These are phyloP conservation scores for Kappamyces sp. DNA, from an alignment of 192 early-diverging fungal genomes.

Conservation along the genomic window DNA sequence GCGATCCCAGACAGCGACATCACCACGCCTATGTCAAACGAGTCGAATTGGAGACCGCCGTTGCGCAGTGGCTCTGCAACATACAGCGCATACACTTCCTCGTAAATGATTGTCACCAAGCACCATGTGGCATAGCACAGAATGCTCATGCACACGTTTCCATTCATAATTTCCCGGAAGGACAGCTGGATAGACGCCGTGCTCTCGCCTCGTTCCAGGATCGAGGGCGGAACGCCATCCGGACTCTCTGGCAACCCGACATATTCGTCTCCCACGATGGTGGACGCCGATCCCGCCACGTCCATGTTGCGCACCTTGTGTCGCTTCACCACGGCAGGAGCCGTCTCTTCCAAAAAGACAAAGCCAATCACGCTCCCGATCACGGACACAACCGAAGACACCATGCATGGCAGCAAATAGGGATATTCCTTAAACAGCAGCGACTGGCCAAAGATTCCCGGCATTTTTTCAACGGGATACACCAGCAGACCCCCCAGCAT, in stretches of 20 bases:
- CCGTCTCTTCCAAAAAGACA: conserved; percentile 60
- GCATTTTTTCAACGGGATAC: conserved; percentile 60
- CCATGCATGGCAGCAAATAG: conserved; percentile 70
- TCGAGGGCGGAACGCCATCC: too few species aligned
- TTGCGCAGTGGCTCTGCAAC: conserved; percentile 14
- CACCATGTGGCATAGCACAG: conserved; percentile 14
- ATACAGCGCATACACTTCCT: conserved; percentile 21
- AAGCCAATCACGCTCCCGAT: conserved; percentile 53
- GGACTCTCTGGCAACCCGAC: too few species aligned
- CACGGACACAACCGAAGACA: conserved; percentile 49
- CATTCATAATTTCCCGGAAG: neutral
- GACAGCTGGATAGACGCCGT: neutral
- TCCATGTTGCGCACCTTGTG: too few species aligned
- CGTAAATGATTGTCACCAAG: conserved; percentile 15
- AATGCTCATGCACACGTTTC: conserved; percentile 1
- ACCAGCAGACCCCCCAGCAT: conserved; percentile 66
- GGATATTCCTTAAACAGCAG: conserved; percentile 58
- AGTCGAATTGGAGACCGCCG: conserved; percentile 28
- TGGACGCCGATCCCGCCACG: neutral
- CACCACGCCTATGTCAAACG: conserved; percentile 19
- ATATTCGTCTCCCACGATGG: conserved; percentile 8
- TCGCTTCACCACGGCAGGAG: too few species aligned
- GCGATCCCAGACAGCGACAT: conserved; percentile 19
- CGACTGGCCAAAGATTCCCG: conserved; percentile 54
- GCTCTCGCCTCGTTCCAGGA: too few species aligned